Base-by-base conservation (phyloP, 2,329 filamentous ascomycete species). In the Parastagonospora avenae region DNA sequence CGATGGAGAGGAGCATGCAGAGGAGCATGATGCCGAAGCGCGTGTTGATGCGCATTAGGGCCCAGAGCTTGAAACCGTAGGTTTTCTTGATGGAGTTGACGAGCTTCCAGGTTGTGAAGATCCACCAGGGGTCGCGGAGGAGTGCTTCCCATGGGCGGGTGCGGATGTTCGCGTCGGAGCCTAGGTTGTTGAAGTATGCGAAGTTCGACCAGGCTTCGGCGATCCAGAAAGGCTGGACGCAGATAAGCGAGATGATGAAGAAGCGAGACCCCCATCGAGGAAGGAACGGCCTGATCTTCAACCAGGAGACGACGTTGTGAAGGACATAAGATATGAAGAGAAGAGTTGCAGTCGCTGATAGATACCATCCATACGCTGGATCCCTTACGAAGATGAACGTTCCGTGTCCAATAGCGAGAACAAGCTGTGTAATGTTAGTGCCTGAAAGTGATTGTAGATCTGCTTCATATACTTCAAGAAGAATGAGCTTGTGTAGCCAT, bases 241-340 rank as follows among this genome's bases (percentile, higher is more conserved):
- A 62, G 9, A 71, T 39, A 0, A 72, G 60, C 2, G 67, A 63
- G 28, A 65, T 46, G 45, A 72, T 70, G 60, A 71, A 72, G 33
- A 68, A 7, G 28, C 61, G 60, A 11, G 67, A 71, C n/a, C 70
- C 70, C 68, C 68, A 72, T 12, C 12, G 52, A 1, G 70, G 70
- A 0, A 72, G 52, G 46, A 72, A 72, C 1, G 68, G 70, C 7
- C 63, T 57, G 30, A 72, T 72, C 46, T 72, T 71, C 8, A 72
- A 54, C 70, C 70, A 72, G 1, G 70, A 66, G 4, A 72, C 63
- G 30, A 72, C 54, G 39, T 72, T 72, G 48, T 72, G 70, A 27
- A 72, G 56, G 31, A 70, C 68, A 48, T 72, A 72, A 1, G 67
- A 72, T 48, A 72, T 62, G 58, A 72, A 72, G 36, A 72, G 66